Conservation (phyloP, 345 rosid genomes). For the Rubroshorea leprosula region DNA sequence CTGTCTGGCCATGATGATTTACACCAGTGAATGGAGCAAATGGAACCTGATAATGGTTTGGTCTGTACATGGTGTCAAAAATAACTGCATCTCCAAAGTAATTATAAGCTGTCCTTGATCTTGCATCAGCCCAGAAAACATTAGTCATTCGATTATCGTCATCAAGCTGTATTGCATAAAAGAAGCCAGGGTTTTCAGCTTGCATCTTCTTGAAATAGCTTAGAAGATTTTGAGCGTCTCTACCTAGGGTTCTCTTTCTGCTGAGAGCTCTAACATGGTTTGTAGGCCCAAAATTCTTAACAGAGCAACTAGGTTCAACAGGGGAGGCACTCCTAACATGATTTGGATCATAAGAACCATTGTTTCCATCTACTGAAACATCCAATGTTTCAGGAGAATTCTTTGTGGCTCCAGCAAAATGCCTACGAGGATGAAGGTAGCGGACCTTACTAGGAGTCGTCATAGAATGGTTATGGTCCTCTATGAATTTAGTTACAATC, state of each 20-base stretch:
- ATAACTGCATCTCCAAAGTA: constrained; percentile 62
- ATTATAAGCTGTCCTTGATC: constrained; percentile 55
- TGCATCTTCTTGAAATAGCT: constrained; percentile 64
- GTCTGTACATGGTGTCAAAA: constrained; percentile 64
- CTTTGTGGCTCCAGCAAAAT: no score
- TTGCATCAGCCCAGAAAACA: constrained; percentile 74
- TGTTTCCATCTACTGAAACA: constrained; percentile 33
- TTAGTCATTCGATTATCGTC: constrained; percentile 58
- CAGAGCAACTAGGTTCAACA: constrained; percentile 26
- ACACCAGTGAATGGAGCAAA: constrained; percentile 66
- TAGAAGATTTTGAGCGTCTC: constrained; percentile 57
- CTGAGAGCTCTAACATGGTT: constrained; percentile 32
- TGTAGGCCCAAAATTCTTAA: constrained; percentile 24
- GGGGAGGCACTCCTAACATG: constrained; percentile 25
- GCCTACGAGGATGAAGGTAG: constrained; percentile 48
- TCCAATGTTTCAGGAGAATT: constrained; percentile 30
- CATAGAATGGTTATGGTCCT: constrained; percentile 58
- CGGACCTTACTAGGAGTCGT: constrained; percentile 37
- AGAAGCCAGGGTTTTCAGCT: constrained; percentile 60
- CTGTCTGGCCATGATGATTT: constrained; percentile 61
- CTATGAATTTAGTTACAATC: constrained; percentile 48
- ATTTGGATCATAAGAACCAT: constrained; percentile 30
- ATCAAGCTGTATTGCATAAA: constrained; percentile 63
- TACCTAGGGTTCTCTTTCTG: constrained; percentile 46
- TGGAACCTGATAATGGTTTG: constrained; percentile 65